Percentiles rank a stretch among this genome's conserved stretches.
Evolutionary conservation across 495 filamentous ascomycete species (phyloP).

Genomic region (Penicillium canescens): DNA sequence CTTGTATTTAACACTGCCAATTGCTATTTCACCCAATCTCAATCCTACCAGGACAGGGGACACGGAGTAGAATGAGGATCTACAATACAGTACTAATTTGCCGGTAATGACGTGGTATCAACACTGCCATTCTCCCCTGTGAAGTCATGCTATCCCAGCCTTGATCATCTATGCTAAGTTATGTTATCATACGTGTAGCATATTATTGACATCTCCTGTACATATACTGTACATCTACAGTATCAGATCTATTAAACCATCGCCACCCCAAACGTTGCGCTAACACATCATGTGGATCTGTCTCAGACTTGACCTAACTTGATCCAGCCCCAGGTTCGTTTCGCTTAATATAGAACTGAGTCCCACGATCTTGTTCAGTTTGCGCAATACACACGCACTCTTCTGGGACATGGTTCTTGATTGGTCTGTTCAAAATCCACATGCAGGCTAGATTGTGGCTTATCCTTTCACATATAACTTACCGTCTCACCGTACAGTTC

Average conservation of each 20-base stretch:
- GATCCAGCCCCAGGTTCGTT: constrained; percentile 2
- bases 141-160: not conserved
- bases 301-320: not conserved
- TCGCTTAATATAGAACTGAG: constrained; percentile 10
- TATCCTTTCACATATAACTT: too few species aligned
- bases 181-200: not conserved
- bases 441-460: not conserved
- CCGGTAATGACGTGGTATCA: constrained; percentile 2
- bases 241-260: not conserved
- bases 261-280: not conserved
- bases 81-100: constrained; percentile 4
- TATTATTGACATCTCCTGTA: too few species aligned
- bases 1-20: not conserved
- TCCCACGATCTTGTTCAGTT: not conserved
- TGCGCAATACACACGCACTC: not conserved
- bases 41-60: not conserved
- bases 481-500: too few species aligned
- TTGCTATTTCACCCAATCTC: not conserved
- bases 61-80: constrained; percentile 4
- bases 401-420: not conserved
- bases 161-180: not conserved
- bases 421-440: not conserved
- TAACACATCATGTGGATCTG: constrained; percentile 3
- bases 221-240: not conserved
- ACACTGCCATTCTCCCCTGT: constrained; percentile 1